phyloP scores from a whole-genome alignment of 1,139 yeast genomes.

The Magnusiomyces paraingens region DNA sequence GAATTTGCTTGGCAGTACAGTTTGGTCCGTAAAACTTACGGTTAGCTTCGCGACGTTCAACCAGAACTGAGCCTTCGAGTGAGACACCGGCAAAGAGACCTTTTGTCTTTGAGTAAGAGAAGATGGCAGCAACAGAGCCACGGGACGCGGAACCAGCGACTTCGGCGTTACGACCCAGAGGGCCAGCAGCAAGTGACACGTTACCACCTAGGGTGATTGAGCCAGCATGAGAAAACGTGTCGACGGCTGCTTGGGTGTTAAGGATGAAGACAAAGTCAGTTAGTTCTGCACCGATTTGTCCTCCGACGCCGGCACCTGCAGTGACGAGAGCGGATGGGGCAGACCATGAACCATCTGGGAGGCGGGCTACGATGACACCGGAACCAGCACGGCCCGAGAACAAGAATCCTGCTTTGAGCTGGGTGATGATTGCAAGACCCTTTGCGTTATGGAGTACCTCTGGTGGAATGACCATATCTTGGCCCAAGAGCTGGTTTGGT shows the following conservation, averaged over 20 bases:
- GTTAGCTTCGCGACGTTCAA: constrained; percentile 95
- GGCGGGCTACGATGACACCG: constrained; percentile 88
- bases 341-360: constrained; percentile 96
- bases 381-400: constrained; percentile 98
- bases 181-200: constrained; percentile 96
- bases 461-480: constrained; percentile 85
- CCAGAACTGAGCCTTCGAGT: constrained; percentile 88
- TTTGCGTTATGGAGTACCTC: constrained; percentile 81
- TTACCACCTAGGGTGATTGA: constrained; percentile 94
- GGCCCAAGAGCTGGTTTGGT: constrained; percentile 92
- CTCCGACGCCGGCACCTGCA: constrained; percentile 99
- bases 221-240: constrained; percentile 89
- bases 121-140: constrained; percentile 82
- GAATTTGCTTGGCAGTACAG: constrained; percentile 77
- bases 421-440: constrained; percentile 75
- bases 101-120: constrained; percentile 90
- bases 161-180: constrained; percentile 94
- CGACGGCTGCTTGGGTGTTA: constrained; percentile 82
- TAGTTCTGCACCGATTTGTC: constrained; percentile 92
- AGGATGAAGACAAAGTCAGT: constrained; percentile 94
- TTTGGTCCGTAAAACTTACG: constrained; percentile 85
- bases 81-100: constrained; percentile 98
- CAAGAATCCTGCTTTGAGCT: constrained; percentile 88
- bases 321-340: constrained; percentile 94
- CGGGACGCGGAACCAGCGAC: constrained; percentile 95